These are phyloP conservation scores for Circinella minor DNA, from an alignment of 371 early-diverging fungal genomes.

Conservation along the genomic window DNA sequence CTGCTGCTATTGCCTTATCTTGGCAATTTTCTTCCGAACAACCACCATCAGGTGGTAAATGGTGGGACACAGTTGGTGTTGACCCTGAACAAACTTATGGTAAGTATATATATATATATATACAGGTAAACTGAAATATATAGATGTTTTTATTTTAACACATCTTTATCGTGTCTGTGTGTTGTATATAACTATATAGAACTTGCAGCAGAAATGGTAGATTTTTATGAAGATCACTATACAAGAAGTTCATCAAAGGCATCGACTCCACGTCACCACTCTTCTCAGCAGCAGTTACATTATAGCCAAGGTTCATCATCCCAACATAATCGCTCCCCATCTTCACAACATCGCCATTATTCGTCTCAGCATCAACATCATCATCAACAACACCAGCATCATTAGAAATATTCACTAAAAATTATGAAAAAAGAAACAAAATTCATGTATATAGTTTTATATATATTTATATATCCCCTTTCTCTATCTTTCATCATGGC, in stretches of 20 bases:
- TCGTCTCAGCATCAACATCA: background rate
- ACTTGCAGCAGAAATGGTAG: conserved; percentile 43
- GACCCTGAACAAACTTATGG: conserved; percentile 35
- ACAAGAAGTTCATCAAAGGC: conserved; percentile 18
- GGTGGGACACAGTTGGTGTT: conserved; percentile 35
- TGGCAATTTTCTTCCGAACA: conserved; percentile 23
- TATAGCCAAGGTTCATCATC: background rate
- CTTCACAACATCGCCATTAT: background rate
- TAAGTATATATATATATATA: conserved; percentile 9
- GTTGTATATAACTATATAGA: conserved; percentile 19
- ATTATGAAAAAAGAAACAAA: background rate
- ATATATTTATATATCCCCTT: background rate
- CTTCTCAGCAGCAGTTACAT: background rate
- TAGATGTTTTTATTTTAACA: no score
- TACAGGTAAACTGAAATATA: no score
- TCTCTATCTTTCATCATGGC: no score
- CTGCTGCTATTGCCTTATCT: conserved; percentile 30
- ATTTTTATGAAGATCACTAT: conserved; percentile 33
- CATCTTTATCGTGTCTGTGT: no score
- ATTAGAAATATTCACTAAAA: background rate
- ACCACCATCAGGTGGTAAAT: conserved; percentile 24
- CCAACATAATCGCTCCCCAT: background rate
- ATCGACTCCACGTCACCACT: background rate
- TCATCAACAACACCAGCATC: background rate
- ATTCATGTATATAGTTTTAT: background rate